phyloP scores from a whole-genome alignment of 179 eudicot species.

The Carnegiea gigantea region DNA sequence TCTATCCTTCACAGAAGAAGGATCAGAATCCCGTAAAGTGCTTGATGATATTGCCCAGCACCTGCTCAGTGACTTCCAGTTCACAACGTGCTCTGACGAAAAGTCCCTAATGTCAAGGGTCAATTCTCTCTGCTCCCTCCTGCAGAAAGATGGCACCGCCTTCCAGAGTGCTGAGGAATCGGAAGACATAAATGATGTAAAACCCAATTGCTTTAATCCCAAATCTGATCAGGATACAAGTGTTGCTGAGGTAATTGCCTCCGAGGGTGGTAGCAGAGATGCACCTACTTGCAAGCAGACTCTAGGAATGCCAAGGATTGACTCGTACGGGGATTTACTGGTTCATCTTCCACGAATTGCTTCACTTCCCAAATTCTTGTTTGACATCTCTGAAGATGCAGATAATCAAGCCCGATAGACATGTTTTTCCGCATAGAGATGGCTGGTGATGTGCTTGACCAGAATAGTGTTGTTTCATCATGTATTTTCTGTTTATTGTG shows the following conservation, averaged over 20 bases:
- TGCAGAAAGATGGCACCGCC: slow-evolving; percentile 41
- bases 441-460: background rate
- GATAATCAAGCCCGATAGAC: slow-evolving; percentile 35
- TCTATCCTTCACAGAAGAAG: slow-evolving; percentile 26
- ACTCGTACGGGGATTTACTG: slow-evolving; percentile 49
- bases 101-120: slow-evolving; percentile 44
- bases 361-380: slow-evolving; percentile 50
- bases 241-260: slow-evolving; percentile 7
- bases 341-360: slow-evolving; percentile 47
- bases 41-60: slow-evolving; percentile 44
- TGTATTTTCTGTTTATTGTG: slow-evolving; percentile 9
- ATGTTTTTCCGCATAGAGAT: background rate
- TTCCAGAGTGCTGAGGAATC: slow-evolving; percentile 16
- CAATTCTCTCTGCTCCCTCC: slow-evolving; percentile 41
- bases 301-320: slow-evolving; percentile 39
- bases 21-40: slow-evolving; percentile 31
- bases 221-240: slow-evolving; percentile 5
- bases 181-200: slow-evolving; percentile 13
- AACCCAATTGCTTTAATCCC: background rate
- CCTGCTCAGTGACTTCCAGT: slow-evolving; percentile 37
- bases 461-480: background rate
- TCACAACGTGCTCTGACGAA: slow-evolving; percentile 40
- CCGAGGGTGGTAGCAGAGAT: slow-evolving; percentile 27
- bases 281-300: slow-evolving; percentile 27
- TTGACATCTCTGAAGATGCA: slow-evolving; percentile 47